phyloP scores from a whole-genome alignment of 306 rosid genomes.

The Sicyos edulis region DNA sequence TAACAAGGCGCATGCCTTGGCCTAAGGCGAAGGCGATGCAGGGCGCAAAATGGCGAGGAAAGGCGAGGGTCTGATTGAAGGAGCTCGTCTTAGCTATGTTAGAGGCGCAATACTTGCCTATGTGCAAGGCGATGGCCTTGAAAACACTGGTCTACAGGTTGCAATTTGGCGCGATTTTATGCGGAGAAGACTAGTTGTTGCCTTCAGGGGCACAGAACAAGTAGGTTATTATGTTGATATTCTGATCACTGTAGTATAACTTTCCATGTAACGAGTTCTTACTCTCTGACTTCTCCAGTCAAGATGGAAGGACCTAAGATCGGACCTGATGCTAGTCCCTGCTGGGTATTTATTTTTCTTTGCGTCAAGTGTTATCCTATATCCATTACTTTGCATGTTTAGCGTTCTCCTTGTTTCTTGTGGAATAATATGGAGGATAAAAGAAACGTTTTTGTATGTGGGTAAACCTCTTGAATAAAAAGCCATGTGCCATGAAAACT shows the following conservation, averaged over 20 bases:
- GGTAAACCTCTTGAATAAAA: not conserved
- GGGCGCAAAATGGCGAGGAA: too few species aligned
- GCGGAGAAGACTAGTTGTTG: constrained; percentile 68
- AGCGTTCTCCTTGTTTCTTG: not conserved
- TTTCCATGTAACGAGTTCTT: constrained; percentile 16
- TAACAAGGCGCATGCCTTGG: too few species aligned
- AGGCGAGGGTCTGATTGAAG: too few species aligned
- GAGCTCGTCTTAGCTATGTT: too few species aligned
- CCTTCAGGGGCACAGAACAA: constrained; percentile 98
- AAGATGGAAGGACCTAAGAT: constrained; percentile 79
- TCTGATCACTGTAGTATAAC: constrained; percentile 15
- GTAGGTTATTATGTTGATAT: constrained; percentile 35
- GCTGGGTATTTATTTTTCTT: constrained; percentile 51
- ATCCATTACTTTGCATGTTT: not conserved
- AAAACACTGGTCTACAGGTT: too few species aligned
- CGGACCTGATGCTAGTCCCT: constrained; percentile 83
- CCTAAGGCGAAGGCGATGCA: too few species aligned
- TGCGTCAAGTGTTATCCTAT: constrained; percentile 19
- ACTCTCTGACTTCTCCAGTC: constrained; percentile 41
- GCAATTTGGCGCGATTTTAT: constrained; percentile 90
- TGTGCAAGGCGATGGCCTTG: too few species aligned
- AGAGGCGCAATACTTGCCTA: too few species aligned
- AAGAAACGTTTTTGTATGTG: not conserved
- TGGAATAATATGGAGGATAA: not conserved
- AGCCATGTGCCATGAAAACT: not conserved